A percentile compares a stretch with the other conserved stretches of the same genome.
Conservation (phyloP, 2,329 filamentous ascomycete genomes). For the Pochonia chlamydosporia region DNA sequence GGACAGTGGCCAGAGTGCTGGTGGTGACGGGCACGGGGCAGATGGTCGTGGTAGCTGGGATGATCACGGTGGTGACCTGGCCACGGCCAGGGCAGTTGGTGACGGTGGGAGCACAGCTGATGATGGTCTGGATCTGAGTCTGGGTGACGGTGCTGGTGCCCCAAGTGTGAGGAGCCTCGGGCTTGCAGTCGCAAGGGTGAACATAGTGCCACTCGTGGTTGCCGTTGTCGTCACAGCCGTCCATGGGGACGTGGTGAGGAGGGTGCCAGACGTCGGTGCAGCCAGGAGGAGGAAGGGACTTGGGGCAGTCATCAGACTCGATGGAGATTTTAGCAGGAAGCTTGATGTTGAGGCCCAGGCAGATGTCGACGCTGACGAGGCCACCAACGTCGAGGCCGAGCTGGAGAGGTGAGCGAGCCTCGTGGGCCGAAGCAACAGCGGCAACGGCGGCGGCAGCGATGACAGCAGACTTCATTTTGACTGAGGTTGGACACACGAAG, state of each 20-base stretch:
- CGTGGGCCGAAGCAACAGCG: conserved; percentile 11
- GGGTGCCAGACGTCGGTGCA: conserved; percentile 30
- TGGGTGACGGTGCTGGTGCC: conserved; percentile 36
- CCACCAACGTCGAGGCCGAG: conserved; percentile 3
- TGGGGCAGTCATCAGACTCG: conserved; percentile 15
- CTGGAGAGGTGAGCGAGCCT: conserved; percentile 11
- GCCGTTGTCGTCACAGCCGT: conserved; percentile 26
- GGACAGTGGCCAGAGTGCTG: conserved; percentile 6
- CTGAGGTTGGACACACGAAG: background rate
- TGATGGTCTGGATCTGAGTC: conserved; percentile 32
- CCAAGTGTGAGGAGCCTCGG: conserved; percentile 25
- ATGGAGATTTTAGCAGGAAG: conserved; percentile 12
- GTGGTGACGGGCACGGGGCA: conserved; percentile 33
- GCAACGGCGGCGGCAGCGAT: conserved; percentile 14
- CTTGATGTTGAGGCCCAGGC: conserved; percentile 14
- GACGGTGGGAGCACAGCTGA: conserved; percentile 30
- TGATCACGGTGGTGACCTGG: conserved; percentile 27
- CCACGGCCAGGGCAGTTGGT: conserved; percentile 31
- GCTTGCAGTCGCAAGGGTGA: conserved; percentile 21
- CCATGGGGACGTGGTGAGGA: conserved; percentile 29
- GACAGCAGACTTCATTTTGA: conserved; percentile 19
- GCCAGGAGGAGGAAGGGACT: conserved; percentile 16
- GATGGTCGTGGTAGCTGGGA: conserved; percentile 36
- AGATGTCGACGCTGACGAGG: conserved; percentile 9
- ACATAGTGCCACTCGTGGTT: conserved; percentile 30